These are phyloP conservation scores for Aspergillus incahuasiensis DNA, from an alignment of 495 filamentous ascomycete genomes.

Conservation along the genomic window DNA sequence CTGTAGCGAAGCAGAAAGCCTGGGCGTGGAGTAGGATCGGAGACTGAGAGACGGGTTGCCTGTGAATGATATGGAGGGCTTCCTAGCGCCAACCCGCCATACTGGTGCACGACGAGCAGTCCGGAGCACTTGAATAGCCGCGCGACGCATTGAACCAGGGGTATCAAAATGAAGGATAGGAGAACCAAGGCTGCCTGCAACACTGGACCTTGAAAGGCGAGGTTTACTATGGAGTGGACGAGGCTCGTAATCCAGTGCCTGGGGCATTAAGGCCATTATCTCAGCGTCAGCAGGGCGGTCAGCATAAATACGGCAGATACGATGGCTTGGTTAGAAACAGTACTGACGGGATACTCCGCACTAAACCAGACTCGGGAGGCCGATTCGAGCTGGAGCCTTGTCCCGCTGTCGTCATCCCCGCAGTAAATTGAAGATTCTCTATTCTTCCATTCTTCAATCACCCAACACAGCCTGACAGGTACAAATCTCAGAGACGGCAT, in stretches of 20 bases:
- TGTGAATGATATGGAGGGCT: slow-evolving; percentile 39
- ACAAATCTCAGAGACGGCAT: neutral
- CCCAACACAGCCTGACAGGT: neutral
- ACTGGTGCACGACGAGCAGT: slow-evolving; percentile 54
- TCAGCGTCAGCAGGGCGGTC: slow-evolving; percentile 1
- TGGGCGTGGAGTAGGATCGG: slow-evolving; percentile 38
- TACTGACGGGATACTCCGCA: slow-evolving; percentile 2
- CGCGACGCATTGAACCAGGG: slow-evolving; percentile 57
- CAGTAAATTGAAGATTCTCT: slow-evolving; percentile 12
- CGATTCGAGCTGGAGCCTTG: no score
- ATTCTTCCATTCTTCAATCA: neutral
- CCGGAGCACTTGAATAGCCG: slow-evolving; percentile 56
- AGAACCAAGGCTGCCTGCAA: slow-evolving; percentile 11
- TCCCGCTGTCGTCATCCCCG: slow-evolving; percentile 39
- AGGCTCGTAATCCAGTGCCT: neutral
- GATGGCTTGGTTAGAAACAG: neutral
- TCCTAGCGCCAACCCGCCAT: slow-evolving; percentile 49
- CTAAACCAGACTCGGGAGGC: slow-evolving; percentile 29
- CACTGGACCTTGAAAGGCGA: slow-evolving; percentile 8
- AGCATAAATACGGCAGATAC: neutral
- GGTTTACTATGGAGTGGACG: neutral
- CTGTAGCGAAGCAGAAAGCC: slow-evolving; percentile 35
- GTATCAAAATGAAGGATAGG: neutral
- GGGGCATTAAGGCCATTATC: slow-evolving; percentile 8
- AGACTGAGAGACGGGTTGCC: slow-evolving; percentile 43